A percentile compares a stretch with the other conserved stretches of the same genome.
Conservation (phyloP, 352 stramenopile genomes). For the Phytophthora crassamura region DNA sequence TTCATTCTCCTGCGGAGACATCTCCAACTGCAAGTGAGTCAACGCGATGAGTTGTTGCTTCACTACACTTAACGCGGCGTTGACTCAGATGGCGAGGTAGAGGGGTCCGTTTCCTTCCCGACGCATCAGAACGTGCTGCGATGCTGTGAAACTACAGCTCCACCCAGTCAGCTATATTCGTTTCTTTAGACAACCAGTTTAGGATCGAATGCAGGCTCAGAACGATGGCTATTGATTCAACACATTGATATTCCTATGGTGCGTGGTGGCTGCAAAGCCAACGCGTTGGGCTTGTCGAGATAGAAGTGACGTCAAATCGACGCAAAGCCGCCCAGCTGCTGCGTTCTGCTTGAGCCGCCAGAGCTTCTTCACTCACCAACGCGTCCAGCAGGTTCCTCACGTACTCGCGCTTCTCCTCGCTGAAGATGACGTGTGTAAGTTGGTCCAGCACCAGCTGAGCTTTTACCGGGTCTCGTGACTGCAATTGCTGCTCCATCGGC, state of each 20-base stretch:
- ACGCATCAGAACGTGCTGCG: too few species aligned
- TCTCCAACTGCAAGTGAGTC: neutral
- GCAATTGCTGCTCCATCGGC: conserved; percentile 60
- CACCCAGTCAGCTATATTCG: too few species aligned
- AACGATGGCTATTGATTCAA: too few species aligned
- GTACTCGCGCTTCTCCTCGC: conserved; percentile 66
- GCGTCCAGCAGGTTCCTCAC: conserved; percentile 66
- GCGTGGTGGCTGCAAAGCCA: conserved; percentile 59
- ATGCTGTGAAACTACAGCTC: too few species aligned
- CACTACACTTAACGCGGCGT: too few species aligned
- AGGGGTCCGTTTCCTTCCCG: too few species aligned
- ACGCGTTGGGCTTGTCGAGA: conserved; percentile 30
- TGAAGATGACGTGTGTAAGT: conserved; percentile 62
- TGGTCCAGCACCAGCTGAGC: conserved; percentile 62
- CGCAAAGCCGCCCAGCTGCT: conserved; percentile 48
- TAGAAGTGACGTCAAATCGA: conserved; percentile 39
- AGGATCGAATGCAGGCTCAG: too few species aligned
- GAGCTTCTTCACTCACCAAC: conserved; percentile 36
- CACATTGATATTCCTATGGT: too few species aligned
- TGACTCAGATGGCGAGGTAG: too few species aligned
- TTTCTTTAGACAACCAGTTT: too few species aligned
- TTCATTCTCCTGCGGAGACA: neutral
- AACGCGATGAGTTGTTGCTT: too few species aligned
- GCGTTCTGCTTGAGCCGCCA: conserved; percentile 16
- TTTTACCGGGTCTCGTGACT: conserved; percentile 33